phyloP scores from a whole-genome alignment of 495 filamentous ascomycete genomes.

The Cryomyces antarcticus region DNA sequence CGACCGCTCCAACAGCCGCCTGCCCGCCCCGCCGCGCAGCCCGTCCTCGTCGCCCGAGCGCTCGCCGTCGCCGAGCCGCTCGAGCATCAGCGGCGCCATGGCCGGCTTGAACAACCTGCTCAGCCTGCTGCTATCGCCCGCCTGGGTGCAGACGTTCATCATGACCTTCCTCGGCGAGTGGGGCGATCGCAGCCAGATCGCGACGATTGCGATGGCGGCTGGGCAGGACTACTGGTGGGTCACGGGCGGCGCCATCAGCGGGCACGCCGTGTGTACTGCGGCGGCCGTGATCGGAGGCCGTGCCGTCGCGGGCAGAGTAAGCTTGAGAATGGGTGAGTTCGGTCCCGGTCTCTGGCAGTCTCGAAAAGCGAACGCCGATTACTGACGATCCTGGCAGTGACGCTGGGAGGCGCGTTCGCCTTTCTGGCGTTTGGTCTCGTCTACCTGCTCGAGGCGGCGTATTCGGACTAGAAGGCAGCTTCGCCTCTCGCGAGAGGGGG shows the following conservation, averaged over 20 bases:
- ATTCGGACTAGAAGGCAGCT: neutral
- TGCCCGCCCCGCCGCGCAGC: constrained; percentile 34
- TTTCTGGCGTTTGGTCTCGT: constrained; percentile 84
- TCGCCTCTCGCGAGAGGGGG: too few relatives aligned
- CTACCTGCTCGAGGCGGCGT: constrained; percentile 60
- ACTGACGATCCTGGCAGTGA: constrained; percentile 36
- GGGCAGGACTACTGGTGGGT: constrained; percentile 99
- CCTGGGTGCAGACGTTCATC: constrained; percentile 96
- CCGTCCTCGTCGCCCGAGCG: constrained; percentile 39
- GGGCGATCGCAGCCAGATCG: constrained; percentile 95
- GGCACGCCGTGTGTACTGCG: constrained; percentile 77
- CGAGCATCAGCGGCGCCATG: constrained; percentile 22
- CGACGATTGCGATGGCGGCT: constrained; percentile 96
- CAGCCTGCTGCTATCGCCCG: constrained; percentile 72
- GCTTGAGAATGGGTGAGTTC: constrained; percentile 85
- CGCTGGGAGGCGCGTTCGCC: constrained; percentile 77
- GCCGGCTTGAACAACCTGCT: constrained; percentile 67
- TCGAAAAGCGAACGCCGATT: neutral
- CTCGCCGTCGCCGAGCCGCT: constrained; percentile 30
- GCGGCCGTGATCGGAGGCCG: constrained; percentile 85
- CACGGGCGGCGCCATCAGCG: constrained; percentile 67
- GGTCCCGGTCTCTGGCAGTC: neutral
- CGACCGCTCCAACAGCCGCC: constrained; percentile 36
- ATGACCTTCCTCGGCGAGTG: constrained; percentile 99
- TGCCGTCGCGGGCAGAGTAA: constrained; percentile 83